Base-by-base conservation (phyloP, 192 early-diverging fungal species). In the Lunasporangiospora selenospora region DNA sequence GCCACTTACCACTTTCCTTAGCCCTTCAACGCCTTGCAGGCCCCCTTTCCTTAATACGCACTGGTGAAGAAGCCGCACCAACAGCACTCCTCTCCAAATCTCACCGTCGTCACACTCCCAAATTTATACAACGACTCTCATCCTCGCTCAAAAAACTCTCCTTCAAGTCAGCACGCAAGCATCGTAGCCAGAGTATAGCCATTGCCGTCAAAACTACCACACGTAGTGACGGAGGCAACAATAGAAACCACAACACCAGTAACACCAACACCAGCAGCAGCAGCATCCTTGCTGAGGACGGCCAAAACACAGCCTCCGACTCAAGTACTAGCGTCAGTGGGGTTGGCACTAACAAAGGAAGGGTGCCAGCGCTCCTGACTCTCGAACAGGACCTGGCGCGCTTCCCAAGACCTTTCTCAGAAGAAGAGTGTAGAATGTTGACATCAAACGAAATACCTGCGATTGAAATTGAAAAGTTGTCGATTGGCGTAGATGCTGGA, bases 401-500 rank as follows among this genome's bases (percentile, higher is more conserved):
- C 6, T 23, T 46, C 7, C 32, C 51, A 4, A 21, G 33, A 30
- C 16, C 30, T 31, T 50, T 73, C 49, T 53, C 69, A 43, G 47
- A 32, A 11, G 69, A 58, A 37, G 69, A 73, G 40, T 40, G 47
- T 41, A 73, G 63, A 31, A 46, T 63, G 69, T 61, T 73, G 39
- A 46, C 63, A 32, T 41, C 69, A n/a, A 73, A 63, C 53, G 69
- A 63, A 38, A 73, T 73, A 21, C 69, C 69, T 8, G 60, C 60
- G 42, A 36, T 61, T 29, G 69, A 73, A 55, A 73, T 73, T 30
- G 50, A 63, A 34, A 63, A 73, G 16, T 42, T 73, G 12, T 58
- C 69, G 26, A 63, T 58, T 32, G 69, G 69, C 19, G 69, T 63
- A 11, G 69, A 73, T 36, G 60, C 60, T 32, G 69, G 69, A 53